Conservation (phyloP, 2,329 filamentous ascomycete genomes). For the Exophiala sideris region DNA sequence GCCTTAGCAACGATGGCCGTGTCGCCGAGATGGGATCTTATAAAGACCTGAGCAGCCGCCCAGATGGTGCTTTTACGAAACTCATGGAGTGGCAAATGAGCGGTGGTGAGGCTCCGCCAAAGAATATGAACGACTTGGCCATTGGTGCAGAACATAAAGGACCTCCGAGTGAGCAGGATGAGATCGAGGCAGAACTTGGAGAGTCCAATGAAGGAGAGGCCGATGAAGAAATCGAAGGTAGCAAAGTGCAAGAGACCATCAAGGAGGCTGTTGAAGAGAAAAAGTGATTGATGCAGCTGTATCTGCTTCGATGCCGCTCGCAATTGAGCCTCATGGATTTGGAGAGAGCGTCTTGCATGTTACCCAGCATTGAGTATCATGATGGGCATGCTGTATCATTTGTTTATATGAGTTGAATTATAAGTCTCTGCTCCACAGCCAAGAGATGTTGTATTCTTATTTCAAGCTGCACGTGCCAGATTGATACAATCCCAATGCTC, state of each 20-base stretch:
- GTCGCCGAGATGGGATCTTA: slow-evolving; percentile 92
- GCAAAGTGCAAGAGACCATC: slow-evolving; percentile 21
- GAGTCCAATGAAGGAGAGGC: slow-evolving; percentile 35
- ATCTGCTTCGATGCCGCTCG: too few relatives aligned
- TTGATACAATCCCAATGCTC: too few relatives aligned
- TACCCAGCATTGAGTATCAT: too few relatives aligned
- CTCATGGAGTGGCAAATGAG: slow-evolving; percentile 99
- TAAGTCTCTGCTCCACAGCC: too few relatives aligned
- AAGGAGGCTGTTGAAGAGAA: slow-evolving; percentile 20
- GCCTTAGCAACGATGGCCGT: slow-evolving; percentile 77
- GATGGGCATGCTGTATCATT: too few relatives aligned
- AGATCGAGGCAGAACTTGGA: slow-evolving; percentile 46
- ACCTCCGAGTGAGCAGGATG: slow-evolving; percentile 48
- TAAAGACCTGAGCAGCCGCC: slow-evolving; percentile 66
- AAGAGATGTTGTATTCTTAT: too few relatives aligned
- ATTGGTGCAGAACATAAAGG: slow-evolving; percentile 31
- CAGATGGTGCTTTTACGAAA: slow-evolving; percentile 81
- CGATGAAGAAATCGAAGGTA: slow-evolving; percentile 34
- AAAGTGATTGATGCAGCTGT: slow-evolving; percentile 1
- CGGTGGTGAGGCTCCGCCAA: slow-evolving; percentile 60
- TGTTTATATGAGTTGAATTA: too few relatives aligned
- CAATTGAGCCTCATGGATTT: too few relatives aligned
- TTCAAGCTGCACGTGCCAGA: too few relatives aligned
- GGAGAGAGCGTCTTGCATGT: too few relatives aligned
- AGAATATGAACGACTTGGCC: slow-evolving; percentile 16